Evolutionary conservation across 73 alveolate genomes (phyloP).

Genomic region (Tetrahymena thermophila): DNA sequence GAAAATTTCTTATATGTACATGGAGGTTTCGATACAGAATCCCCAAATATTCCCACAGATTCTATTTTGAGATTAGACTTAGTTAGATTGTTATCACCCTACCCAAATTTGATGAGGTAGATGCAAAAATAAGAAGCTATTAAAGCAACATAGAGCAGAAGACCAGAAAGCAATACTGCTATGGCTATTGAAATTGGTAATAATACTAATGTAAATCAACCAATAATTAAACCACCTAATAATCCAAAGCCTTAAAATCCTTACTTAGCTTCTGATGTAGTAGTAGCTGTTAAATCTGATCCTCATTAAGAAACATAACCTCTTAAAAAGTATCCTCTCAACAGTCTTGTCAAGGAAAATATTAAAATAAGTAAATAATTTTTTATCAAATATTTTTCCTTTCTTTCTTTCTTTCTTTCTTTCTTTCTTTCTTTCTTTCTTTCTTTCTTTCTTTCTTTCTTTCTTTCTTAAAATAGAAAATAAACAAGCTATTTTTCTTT

Average conservation of each 20-base stretch:
- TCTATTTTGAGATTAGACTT: conserved; percentile 67
- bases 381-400: neutral
- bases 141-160: neutral
- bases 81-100: conserved; percentile 58
- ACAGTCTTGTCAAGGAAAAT: neutral
- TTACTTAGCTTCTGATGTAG: conserved; percentile 5
- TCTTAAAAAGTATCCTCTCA: neutral
- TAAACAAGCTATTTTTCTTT: too few species aligned
- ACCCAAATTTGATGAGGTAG: conserved; percentile 50
- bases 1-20: conserved; percentile 69
- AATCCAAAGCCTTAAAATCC: conserved; percentile 12
- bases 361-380: neutral
- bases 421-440: too few species aligned
- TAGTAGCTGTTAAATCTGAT: neutral
- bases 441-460: too few species aligned
- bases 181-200: neutral
- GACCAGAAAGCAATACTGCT: neutral
- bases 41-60: conserved; percentile 85
- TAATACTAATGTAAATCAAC: neutral
- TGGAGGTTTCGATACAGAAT: conserved; percentile 90
- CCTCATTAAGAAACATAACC: neutral
- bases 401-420: neutral
- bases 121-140: conserved; percentile 41
- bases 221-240: neutral
- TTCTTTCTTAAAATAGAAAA: too few species aligned